A percentile compares a stretch with the other conserved stretches of the same genome.
Evolutionary conservation across 2,329 filamentous ascomycete genomes (phyloP).

Genomic region (Xylaria sp.): DNA sequence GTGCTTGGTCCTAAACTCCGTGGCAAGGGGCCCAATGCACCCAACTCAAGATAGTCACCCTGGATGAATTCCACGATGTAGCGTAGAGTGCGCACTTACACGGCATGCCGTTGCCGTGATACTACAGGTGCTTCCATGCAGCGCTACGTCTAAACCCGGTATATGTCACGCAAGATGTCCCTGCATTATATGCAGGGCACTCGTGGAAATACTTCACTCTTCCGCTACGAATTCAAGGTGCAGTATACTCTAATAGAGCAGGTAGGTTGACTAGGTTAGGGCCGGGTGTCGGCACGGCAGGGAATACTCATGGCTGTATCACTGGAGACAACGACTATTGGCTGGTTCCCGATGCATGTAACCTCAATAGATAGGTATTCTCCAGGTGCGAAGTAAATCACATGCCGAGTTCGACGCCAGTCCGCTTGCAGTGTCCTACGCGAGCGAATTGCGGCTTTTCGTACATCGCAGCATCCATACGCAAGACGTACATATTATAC

Average conservation of each 20-base stretch:
- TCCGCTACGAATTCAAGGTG: not conserved
- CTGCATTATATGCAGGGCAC: not conserved
- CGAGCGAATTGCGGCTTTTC: conserved; percentile 21
- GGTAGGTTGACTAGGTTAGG: not conserved
- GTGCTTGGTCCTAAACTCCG: not conserved
- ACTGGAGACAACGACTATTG: conserved; percentile 8
- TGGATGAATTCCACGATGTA: not conserved
- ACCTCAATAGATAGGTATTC: conserved; percentile 26
- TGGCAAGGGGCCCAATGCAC: not conserved
- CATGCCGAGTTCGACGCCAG: conserved; percentile 3
- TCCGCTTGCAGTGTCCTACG: not conserved
- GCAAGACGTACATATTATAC: not conserved
- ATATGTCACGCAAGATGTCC: not conserved
- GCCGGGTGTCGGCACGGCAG: not conserved
- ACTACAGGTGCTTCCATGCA: no score
- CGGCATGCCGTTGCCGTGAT: not conserved
- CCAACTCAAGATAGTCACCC: not conserved
- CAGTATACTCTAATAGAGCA: not conserved
- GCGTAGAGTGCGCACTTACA: not conserved
- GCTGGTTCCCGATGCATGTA: not conserved
- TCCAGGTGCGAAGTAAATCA: not conserved
- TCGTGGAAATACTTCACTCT: not conserved
- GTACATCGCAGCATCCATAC: conserved; percentile 6
- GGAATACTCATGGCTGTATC: not conserved
- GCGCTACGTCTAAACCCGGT: not conserved